A percentile compares a stretch with the other conserved stretches of the same genome.
Evolutionary conservation across 768 basidiomycete species (phyloP).

Genomic region (Plicaturopsis crispa): DNA sequence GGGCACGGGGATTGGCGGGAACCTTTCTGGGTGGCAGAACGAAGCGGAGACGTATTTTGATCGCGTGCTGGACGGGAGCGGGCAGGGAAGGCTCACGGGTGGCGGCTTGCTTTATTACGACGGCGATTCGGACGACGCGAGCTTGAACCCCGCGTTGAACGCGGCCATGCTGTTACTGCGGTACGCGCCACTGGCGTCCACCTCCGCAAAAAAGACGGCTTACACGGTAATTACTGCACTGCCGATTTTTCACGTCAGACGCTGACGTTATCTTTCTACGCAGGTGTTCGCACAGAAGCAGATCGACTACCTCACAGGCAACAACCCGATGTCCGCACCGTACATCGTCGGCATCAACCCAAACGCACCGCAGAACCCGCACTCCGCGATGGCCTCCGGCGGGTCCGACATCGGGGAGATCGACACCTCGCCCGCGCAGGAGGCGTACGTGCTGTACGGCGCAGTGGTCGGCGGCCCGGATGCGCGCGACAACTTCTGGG

Average conservation of each 20-base stretch:
- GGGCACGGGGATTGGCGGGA: slow-evolving; percentile 43
- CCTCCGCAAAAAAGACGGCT: slow-evolving; percentile 39
- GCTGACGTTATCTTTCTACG: too few relatives aligned
- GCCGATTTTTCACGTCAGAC: too few relatives aligned
- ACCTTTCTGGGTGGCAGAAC: slow-evolving; percentile 57
- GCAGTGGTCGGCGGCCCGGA: slow-evolving; percentile 87
- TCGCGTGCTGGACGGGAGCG: slow-evolving; percentile 48
- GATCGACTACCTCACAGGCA: slow-evolving; percentile 75
- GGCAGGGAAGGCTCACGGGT: slow-evolving; percentile 48
- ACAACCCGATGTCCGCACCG: slow-evolving; percentile 71
- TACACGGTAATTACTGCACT: slow-evolving; percentile 45
- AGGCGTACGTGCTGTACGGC: slow-evolving; percentile 78
- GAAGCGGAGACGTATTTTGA: slow-evolving; percentile 77
- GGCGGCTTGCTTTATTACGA: slow-evolving; percentile 75
- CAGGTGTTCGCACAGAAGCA: slow-evolving; percentile 73
- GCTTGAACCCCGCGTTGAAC: slow-evolving; percentile 83
- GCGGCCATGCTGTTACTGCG: slow-evolving; percentile 76
- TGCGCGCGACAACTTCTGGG: slow-evolving; percentile 65
- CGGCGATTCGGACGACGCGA: slow-evolving; percentile 77
- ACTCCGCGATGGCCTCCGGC: slow-evolving; percentile 84
- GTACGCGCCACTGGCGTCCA: slow-evolving; percentile 71
- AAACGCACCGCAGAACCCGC: slow-evolving; percentile 86
- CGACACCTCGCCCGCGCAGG: slow-evolving; percentile 62
- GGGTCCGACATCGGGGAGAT: slow-evolving; percentile 64
- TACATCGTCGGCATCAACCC: slow-evolving; percentile 89